Percentiles rank a stretch among this genome's conserved stretches.
Conservation (phyloP, 306 rosid species). For the Corylus heterophylla region DNA sequence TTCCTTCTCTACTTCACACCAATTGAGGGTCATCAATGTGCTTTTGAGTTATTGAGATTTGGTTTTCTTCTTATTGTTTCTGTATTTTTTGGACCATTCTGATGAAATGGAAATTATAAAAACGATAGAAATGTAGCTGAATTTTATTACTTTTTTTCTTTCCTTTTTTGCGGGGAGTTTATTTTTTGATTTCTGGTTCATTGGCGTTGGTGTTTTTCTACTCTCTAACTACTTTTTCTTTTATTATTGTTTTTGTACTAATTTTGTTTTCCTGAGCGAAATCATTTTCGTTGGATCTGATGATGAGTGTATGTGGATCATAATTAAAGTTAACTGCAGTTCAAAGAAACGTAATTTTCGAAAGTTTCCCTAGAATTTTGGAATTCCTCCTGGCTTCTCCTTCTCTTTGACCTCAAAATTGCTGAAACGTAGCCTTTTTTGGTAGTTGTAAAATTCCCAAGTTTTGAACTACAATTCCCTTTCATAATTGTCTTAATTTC, state of each 20-base stretch:
- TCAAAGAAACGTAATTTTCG: not conserved
- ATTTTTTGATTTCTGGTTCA: slow-evolving; percentile 5
- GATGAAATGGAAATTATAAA: not conserved
- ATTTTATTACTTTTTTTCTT: not conserved
- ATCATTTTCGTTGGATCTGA: slow-evolving; percentile 31
- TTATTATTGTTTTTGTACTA: not conserved
- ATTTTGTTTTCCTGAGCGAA: too few relatives aligned
- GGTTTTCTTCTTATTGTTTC: not conserved
- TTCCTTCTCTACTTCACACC: not conserved
- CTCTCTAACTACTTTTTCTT: not conserved
- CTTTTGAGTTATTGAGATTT: not conserved
- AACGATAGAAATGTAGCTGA: slow-evolving; percentile 4
- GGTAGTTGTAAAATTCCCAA: not conserved
- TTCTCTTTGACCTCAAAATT: not conserved
- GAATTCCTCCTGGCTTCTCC: not conserved
- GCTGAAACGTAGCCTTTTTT: not conserved
- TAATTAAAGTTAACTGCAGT: not conserved
- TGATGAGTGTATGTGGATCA: not conserved
- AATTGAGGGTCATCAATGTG: not conserved
- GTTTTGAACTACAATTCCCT: not conserved
- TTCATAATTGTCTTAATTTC: not conserved
- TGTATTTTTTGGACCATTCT: not conserved
- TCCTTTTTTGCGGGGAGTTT: not conserved
- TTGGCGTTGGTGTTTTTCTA: slow-evolving; percentile 27
- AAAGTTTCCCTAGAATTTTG: too few relatives aligned